Base-by-base conservation (phyloP, 1,139 yeast species). In the Blastobotrys apis region DNA sequence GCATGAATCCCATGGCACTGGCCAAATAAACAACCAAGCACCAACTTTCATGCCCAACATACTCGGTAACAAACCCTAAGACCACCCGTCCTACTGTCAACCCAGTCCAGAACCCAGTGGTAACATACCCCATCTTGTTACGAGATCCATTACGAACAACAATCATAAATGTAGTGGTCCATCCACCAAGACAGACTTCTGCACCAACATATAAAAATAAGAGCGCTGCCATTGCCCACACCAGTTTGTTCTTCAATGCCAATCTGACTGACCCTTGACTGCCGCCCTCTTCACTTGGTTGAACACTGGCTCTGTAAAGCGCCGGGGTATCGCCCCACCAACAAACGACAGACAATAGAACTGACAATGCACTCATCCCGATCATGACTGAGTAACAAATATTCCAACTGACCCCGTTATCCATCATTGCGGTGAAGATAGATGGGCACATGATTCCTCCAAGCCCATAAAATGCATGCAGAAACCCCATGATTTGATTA, bases 31-130 rank as follows among this genome's bases (percentile, higher is more conserved):
- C 48, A 4, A 48, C 37, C 2, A 50, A 50, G 32, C 55, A 54
- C 19, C 50, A 33, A 47, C 60, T 58, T 38, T 61, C 65, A 22
- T 55, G 56, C n/a, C 20, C 22, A 13, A 46, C 33, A 30, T 48
- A 27, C 16, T 62, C 64, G 4, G 62, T 61, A 10, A 57, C 58
- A 47, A 60, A 61, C 1, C 65, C 65, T 23, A 79, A 63, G 5
- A 71, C 48, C 23, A 81, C 62, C 42, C 88, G 62, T 1, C 86
- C 87, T 2, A 78, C 37, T 0, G 86, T 78, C 32, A 62, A 33
- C n/a, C 88, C 90, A 9, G 74, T 78, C 88, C 88, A 81, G 55
- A 77, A 80, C 0, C 87, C 87, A 6, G 85, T 76, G 1, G 83
- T 76, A 26, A 80, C 80, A 55, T 79, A 81, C 19, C 86, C 86